Evolutionary conservation across 2,329 filamentous ascomycete species (phyloP).

Genomic region (Colletotrichum sp.): DNA sequence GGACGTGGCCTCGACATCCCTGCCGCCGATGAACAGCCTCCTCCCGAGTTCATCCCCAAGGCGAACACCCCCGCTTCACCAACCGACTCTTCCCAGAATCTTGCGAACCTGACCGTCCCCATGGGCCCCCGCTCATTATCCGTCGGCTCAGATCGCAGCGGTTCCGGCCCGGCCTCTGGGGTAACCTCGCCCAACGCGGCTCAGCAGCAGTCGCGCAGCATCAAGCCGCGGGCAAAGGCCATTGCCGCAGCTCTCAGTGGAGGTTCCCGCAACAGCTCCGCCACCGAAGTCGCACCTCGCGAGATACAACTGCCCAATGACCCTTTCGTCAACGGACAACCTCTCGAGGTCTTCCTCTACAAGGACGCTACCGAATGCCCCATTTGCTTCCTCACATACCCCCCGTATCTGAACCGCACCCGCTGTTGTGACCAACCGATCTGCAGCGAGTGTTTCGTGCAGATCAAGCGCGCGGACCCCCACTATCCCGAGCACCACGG

Average conservation of each 20-base stretch:
- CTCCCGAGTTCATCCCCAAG: constrained; percentile 64
- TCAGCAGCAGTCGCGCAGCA: constrained; percentile 43
- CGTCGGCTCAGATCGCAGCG: constrained; percentile 72
- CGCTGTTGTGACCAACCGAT: constrained; percentile 95
- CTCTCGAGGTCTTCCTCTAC: constrained; percentile 90
- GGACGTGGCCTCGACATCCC: constrained; percentile 85
- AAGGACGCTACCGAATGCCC: constrained; percentile 91
- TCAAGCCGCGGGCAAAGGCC: constrained; percentile 88
- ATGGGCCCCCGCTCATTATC: constrained; percentile 80
- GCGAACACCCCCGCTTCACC: constrained; percentile 51
- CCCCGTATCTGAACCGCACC: constrained; percentile 91
- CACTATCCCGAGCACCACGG: constrained; percentile 82
- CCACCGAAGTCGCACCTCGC: constrained; percentile 74
- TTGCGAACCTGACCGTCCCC: constrained; percentile 79
- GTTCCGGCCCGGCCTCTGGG: constrained; percentile 61
- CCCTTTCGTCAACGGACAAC: constrained; percentile 92
- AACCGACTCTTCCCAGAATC: constrained; percentile 60
- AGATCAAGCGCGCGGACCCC: constrained; percentile 94
- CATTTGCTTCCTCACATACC: constrained; percentile 96
- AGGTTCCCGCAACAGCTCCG: constrained; percentile 74
- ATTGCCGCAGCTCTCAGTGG: constrained; percentile 80
- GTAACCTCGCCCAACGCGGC: constrained; percentile 57
- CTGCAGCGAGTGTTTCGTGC: constrained; percentile 98
- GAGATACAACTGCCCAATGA: constrained; percentile 83
- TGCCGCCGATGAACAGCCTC: constrained; percentile 80